Base-by-base conservation (phyloP, 345 rosid genomes). In the Populus euphratica region DNA sequence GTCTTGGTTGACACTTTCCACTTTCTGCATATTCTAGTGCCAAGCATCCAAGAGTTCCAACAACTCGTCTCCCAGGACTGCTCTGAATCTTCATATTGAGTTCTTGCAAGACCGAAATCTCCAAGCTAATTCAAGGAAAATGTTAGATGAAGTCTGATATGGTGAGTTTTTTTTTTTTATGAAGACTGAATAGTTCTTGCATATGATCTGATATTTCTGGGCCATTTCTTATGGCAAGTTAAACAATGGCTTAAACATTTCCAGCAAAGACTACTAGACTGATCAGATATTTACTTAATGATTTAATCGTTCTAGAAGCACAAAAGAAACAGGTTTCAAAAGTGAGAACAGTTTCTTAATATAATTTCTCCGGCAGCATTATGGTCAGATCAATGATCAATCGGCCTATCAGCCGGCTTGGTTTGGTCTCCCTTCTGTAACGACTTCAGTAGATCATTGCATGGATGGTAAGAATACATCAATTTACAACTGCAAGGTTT, bases 1-100 rank as follows among this genome's bases (percentile, higher is more conserved):
- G 91, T 88, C 79, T 91, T 91, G 70, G 88, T 78, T 38, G 93
- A 89, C 59, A 86, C 87, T 83, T 85, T 88, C 25, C 95, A 23
- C 73, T 81, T 74, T 89, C 95, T 59, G 90, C 95, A 70, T 91
- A 87, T 84, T 91, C 91, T 3, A 93, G 93, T 68, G 90, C 93
- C 84, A 89, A 79, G 81, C 86, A 88, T 76, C 91, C 90, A 16
- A 88, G 82, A 56, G 89, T 88, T 67, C 92, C 92, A 0, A 89
- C 91, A 5, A 88, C 81, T 70, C 23, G 90, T 89, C 72, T 89
- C 94, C 70, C 85, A 77, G 29, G 90, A 83, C 39, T 81, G 82
- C 39, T 91, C 92, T 1, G 82, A 81, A 61, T 78, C 87, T 41
- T 81, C 89, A 16, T 69, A 69, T 49, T 81, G 87, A 38, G 86